These are phyloP conservation scores for Dendrocalamus sinicus DNA, from an alignment of 176 grass and related monocot species.

Conservation along the genomic window DNA sequence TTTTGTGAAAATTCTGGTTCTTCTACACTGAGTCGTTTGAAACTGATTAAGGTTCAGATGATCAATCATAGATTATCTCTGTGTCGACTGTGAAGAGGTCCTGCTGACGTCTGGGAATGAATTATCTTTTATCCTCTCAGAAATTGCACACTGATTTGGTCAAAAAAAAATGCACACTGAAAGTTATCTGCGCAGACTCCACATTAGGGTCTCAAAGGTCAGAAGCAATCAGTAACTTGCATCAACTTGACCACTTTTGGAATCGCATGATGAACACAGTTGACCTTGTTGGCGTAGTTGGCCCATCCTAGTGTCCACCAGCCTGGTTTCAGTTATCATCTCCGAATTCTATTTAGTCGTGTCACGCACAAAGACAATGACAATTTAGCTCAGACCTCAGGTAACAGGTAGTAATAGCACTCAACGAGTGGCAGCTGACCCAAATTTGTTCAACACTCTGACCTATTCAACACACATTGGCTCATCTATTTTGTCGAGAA, in stretches of 20 bases:
- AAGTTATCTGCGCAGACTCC: no score
- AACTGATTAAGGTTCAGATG: background rate
- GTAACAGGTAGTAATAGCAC: background rate
- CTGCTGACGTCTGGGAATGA: background rate
- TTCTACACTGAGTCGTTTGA: background rate
- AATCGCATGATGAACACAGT: slow-evolving; percentile 14
- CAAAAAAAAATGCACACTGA: background rate
- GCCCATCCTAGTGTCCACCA: slow-evolving; percentile 31
- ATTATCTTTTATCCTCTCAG: background rate
- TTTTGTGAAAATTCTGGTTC: background rate
- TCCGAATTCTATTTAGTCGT: background rate
- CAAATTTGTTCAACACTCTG: background rate
- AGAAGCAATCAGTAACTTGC: slow-evolving; percentile 18
- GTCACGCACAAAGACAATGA: background rate
- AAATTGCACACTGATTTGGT: background rate
- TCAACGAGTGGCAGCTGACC: background rate
- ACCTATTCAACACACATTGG: background rate
- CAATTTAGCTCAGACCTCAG: background rate
- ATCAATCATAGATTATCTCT: background rate
- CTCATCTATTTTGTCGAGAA: background rate
- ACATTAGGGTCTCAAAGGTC: background rate
- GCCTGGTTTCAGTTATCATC: slow-evolving; percentile 20
- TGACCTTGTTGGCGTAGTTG: slow-evolving; percentile 28
- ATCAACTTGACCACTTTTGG: background rate
- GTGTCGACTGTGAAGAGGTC: background rate